Base-by-base conservation (phyloP, 2,329 filamentous ascomycete species). In the Fusarium poae region DNA sequence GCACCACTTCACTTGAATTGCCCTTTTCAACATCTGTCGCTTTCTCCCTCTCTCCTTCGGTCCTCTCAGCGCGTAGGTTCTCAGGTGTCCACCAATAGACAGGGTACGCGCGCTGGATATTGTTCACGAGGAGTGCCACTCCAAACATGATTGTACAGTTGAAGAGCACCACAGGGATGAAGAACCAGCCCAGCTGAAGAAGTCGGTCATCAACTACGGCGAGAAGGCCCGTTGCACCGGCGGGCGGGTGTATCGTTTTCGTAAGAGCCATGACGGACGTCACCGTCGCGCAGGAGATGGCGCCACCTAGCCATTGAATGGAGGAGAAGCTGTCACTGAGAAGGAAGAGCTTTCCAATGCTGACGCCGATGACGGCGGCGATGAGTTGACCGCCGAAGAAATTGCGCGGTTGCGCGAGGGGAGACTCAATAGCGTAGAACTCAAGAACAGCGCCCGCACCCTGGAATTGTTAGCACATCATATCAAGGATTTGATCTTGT, bases 381-480 rank as follows among this genome's bases (percentile, higher is more conserved):
- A 93, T 76, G 30, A 91, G 56, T 74, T 94, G 91, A n/a, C 90
- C 89, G 9, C 90, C 64, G 16, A 94, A 76, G 42, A 87, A 84
- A 76, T 91, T 92, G 25, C 91, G 88, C 1, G 92, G 92, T 73
- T 94, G 91, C 0, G 91, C 84, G 29, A 94, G 85, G 0, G 91
- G 91, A 0, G 90, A 90, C 50, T 91, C 88, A 70, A 93, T 89
- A 46, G 88, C 84, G 72, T 89, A 89, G 77, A 92, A 94, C 72
- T 92, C 86, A 37, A 94, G 85, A n/a, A 94, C 90, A 16, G 91
- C 91, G 4, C 90, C 88, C 6, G 91, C 91, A 52, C 91, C 91
- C 89, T 91, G 4, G 15, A 2, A 43, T 30, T 58, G 57, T 72
- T 48, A 67, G 25, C 12, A 18, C 50, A 6, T 12, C 10, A 18